A percentile compares a stretch with the other conserved stretches of the same genome.
Conservation (phyloP, 225 moss, liverwort and hornwort species). For the Marchantia paleacea region DNA sequence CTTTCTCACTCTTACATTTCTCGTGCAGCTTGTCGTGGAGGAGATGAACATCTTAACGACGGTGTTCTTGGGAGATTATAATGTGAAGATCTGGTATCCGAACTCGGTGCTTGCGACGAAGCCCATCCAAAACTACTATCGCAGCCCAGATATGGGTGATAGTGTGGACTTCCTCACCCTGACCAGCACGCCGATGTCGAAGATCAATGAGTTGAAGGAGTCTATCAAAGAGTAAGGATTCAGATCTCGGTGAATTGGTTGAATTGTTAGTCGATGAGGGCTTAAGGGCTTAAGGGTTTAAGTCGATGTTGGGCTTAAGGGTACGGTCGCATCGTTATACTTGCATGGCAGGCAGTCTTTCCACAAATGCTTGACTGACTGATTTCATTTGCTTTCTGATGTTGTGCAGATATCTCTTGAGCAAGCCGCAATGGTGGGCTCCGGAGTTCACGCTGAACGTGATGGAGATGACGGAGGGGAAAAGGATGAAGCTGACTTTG, state of each 20-base stretch:
- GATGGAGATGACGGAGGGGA: constrained; percentile 64
- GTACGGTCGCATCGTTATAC: neutral
- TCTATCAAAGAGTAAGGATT: constrained; percentile 55
- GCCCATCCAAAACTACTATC: constrained; percentile 60
- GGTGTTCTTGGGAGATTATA: constrained; percentile 50
- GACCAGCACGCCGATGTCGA: constrained; percentile 61
- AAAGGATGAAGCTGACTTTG: constrained; percentile 58
- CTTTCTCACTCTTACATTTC: neutral
- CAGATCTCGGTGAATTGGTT: too few species aligned
- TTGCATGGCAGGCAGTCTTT: neutral
- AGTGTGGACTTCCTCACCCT: constrained; percentile 52
- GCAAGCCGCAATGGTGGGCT: constrained; percentile 68
- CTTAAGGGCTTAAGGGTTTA: neutral
- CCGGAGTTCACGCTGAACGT: constrained; percentile 44
- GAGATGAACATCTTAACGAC: constrained; percentile 72
- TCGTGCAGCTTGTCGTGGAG: constrained; percentile 69
- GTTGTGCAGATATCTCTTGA: constrained; percentile 62
- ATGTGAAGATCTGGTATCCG: constrained; percentile 61
- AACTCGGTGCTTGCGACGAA: constrained; percentile 65
- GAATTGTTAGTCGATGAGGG: neutral
- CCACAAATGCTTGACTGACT: neutral
- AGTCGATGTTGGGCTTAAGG: neutral
- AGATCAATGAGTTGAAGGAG: constrained; percentile 66
- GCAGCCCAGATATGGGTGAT: constrained; percentile 67
- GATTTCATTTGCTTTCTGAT: too few species aligned